Base-by-base conservation (phyloP, 805 yeast species). In the Yarrowia deformans region DNA sequence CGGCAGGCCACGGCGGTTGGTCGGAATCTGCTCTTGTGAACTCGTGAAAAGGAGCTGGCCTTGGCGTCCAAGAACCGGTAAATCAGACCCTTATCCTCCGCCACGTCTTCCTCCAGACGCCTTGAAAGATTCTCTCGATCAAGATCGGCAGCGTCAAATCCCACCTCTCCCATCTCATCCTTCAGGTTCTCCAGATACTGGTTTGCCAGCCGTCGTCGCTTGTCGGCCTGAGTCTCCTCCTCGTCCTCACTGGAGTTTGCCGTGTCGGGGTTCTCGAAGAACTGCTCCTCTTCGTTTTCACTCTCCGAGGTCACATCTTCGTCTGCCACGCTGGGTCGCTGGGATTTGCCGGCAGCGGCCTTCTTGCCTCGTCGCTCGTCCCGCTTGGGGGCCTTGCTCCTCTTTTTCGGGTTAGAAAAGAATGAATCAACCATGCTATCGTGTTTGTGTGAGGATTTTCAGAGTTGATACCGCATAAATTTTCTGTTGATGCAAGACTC, bases 141-240 rank as follows among this genome's bases (percentile, higher is more conserved):
- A 73, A 94, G 79, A 73, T 95, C 98, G 73, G 88, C 86, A 10
- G 99, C 98, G 81, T 93, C 97, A 74, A 91, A 93, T 52, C 79
- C 79, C 34, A 81, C 84, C 19, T 83, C 84, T 8, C 71, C 74
- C 14, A 77, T 71, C 71, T 89, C 91, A 3, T 81, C 79, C 76
- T 90, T 87, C 75, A 95, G 80, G 75, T 90, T 90, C 56, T 89
- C 93, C 71, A 95, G 81, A 78, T 95, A 95, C 78, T 93, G 95
- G 78, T 93, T 93, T 18, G 98, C 98, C 70, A 95, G 83, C 75
- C 98, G 83, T 79, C 99, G 86, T 79, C 99, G 87, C 79, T 91
- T 93, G 75, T 95, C 99, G 0, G 97, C 96, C 9, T 93, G 96
- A 60, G 87, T 86, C 78, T 94, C 98, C 18, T 83, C 84, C 73